Evolutionary conservation across 1,284 basidiomycete species (phyloP).

Genomic region (Cryptococcus maquisensis): DNA sequence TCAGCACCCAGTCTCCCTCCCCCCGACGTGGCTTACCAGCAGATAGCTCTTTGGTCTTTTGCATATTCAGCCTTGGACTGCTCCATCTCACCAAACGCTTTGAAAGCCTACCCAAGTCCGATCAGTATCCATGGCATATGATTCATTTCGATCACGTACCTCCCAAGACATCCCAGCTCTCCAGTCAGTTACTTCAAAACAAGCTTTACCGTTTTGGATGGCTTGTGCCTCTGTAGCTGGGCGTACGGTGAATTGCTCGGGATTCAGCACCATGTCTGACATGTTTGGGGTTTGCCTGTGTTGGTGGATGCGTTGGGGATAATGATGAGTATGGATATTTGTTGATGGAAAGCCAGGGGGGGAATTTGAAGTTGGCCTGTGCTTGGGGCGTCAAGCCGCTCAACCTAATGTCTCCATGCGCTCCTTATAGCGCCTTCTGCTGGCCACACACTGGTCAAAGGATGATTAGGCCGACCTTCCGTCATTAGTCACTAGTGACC

Average conservation of each 20-base stretch:
- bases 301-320: too few relatives aligned
- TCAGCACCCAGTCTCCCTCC: neutral
- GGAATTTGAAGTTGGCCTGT: too few relatives aligned
- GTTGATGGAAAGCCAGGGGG: too few relatives aligned
- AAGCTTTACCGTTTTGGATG: constrained; percentile 1
- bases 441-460: too few relatives aligned
- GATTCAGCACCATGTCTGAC: neutral
- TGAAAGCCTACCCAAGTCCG: neutral
- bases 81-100: neutral
- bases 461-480: too few relatives aligned
- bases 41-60: neutral
- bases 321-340: too few relatives aligned
- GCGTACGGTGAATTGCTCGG: constrained; percentile 5
- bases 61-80: neutral
- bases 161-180: neutral
- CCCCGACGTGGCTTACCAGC: constrained; percentile 2
- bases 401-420: too few relatives aligned
- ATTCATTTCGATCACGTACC: neutral
- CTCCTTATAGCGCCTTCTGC: too few relatives aligned
- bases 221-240: constrained; percentile 3
- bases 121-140: neutral
- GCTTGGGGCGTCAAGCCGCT: too few relatives aligned
- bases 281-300: neutral
- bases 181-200: constrained; percentile 4
- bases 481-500: too few relatives aligned